Percentiles rank a stretch among this genome's conserved stretches.
phyloP scores from a whole-genome alignment of 768 basidiomycete species.

The Boletus edulis region DNA sequence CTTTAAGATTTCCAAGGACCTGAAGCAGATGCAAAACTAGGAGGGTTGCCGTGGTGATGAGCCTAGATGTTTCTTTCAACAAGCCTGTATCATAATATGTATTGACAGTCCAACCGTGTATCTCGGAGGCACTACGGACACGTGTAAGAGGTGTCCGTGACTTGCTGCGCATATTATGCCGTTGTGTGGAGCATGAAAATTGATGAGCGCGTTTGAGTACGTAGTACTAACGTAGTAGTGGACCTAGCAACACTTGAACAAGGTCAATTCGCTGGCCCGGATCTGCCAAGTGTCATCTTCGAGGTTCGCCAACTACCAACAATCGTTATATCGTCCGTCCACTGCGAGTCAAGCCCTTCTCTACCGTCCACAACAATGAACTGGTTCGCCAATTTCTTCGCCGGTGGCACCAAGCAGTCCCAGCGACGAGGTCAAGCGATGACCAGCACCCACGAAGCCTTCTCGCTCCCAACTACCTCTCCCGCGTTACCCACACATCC shows the following conservation, averaged over 20 bases:
- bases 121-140: not conserved
- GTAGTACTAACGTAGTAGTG: no score
- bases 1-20: constrained; percentile 55
- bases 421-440: constrained; percentile 63
- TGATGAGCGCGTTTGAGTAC: not conserved
- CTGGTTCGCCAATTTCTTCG: constrained; percentile 71
- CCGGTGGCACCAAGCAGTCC: constrained; percentile 45
- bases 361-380: constrained; percentile 47
- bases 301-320: not conserved
- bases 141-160: constrained; percentile 3
- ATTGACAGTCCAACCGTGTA: not conserved
- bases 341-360: constrained; percentile 1
- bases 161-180: constrained; percentile 14
- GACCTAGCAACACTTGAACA: not conserved
- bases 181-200: constrained; percentile 20
- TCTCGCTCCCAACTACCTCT: constrained; percentile 77
- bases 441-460: constrained; percentile 82
- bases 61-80: not conserved
- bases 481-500: constrained; percentile 53
- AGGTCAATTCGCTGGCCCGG: not conserved
- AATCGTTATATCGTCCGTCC: not conserved
- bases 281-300: not conserved
- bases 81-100: not conserved
- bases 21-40: constrained; percentile 46
- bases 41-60: constrained; percentile 7